A percentile compares a stretch with the other conserved stretches of the same genome.
These are phyloP conservation scores for Blastobotrys apis DNA, from an alignment of 1,139 yeast species.

Conservation along the genomic window DNA sequence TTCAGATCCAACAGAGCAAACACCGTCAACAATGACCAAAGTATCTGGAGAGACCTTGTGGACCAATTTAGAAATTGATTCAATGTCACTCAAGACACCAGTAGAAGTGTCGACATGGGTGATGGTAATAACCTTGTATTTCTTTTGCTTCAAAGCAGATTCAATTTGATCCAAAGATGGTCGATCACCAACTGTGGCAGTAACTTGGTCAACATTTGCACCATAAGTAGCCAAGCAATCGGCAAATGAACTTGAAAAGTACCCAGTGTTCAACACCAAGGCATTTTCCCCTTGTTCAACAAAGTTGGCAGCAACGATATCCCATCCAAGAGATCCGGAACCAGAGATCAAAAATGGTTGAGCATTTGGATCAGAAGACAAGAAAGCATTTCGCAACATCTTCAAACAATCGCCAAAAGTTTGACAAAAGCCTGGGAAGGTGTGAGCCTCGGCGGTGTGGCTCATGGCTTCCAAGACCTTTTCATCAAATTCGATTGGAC, in stretches of 20 bases:
- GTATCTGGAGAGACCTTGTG: slow-evolving; percentile 71
- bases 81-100: slow-evolving; percentile 76
- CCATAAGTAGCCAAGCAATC: slow-evolving; percentile 73
- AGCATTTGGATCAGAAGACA: slow-evolving; percentile 57
- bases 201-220: slow-evolving; percentile 55
- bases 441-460: slow-evolving; percentile 83
- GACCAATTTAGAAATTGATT: slow-evolving; percentile 57
- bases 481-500: slow-evolving; percentile 88
- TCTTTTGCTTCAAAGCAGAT: slow-evolving; percentile 46
- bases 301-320: slow-evolving; percentile 75
- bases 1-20: slow-evolving; percentile 90
- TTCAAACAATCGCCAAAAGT: slow-evolving; percentile 67
- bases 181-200: slow-evolving; percentile 68
- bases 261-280: slow-evolving; percentile 86
- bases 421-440: slow-evolving; percentile 78
- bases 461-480: slow-evolving; percentile 78
- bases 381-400: slow-evolving; percentile 68
- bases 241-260: slow-evolving; percentile 82
- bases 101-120: slow-evolving; percentile 97
- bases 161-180: slow-evolving; percentile 59
- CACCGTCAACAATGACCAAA: slow-evolving; percentile 84
- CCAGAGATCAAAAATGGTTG: slow-evolving; percentile 85
- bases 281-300: slow-evolving; percentile 57
- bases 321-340: slow-evolving; percentile 96
- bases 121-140: slow-evolving; percentile 69